Evolutionary conservation across 257 asterid species (phyloP).

Genomic region (Ehretia macrophylla): DNA sequence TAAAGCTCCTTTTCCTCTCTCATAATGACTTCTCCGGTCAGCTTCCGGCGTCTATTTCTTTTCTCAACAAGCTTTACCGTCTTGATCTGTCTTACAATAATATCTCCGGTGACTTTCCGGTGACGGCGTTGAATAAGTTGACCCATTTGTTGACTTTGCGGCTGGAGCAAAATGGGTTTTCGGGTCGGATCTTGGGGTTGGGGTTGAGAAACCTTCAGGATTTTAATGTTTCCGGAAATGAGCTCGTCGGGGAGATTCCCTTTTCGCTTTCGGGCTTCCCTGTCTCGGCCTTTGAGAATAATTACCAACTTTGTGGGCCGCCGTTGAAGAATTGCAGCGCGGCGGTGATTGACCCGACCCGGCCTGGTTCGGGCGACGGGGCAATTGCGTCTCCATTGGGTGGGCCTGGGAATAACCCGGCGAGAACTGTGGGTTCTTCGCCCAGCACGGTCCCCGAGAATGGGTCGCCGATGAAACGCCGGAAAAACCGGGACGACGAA

Average conservation of each 20-base stretch:
- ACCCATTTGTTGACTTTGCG: slow-evolving; percentile 58
- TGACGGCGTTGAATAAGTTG: slow-evolving; percentile 25
- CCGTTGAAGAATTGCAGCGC: slow-evolving; percentile 50
- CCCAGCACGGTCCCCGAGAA: slow-evolving; percentile 48
- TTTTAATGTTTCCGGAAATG: slow-evolving; percentile 69
- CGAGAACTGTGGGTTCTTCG: slow-evolving; percentile 42
- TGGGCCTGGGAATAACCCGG: slow-evolving; percentile 25
- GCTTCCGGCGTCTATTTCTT: slow-evolving; percentile 38
- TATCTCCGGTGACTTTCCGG: slow-evolving; percentile 55
- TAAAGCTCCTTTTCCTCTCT: slow-evolving; percentile 59
- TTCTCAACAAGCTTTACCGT: slow-evolving; percentile 47
- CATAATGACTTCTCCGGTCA: slow-evolving; percentile 64
- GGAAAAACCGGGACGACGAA: slow-evolving; percentile 1
- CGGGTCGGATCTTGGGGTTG: slow-evolving; percentile 50
- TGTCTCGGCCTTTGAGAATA: slow-evolving; percentile 40
- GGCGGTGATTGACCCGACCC: slow-evolving; percentile 33
- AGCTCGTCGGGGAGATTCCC: slow-evolving; percentile 49
- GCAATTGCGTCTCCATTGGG: slow-evolving; percentile 47
- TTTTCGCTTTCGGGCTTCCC: slow-evolving; percentile 51
- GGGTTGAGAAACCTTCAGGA: slow-evolving; percentile 50
- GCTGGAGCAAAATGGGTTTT: slow-evolving; percentile 55
- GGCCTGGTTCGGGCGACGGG: slow-evolving; percentile 35
- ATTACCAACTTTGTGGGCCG: slow-evolving; percentile 51
- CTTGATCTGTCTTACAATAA: slow-evolving; percentile 75
- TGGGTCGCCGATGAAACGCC: slow-evolving; percentile 24